Conservation (phyloP, 202 grass and related monocot species). For the Hordeum pubiflorum region DNA sequence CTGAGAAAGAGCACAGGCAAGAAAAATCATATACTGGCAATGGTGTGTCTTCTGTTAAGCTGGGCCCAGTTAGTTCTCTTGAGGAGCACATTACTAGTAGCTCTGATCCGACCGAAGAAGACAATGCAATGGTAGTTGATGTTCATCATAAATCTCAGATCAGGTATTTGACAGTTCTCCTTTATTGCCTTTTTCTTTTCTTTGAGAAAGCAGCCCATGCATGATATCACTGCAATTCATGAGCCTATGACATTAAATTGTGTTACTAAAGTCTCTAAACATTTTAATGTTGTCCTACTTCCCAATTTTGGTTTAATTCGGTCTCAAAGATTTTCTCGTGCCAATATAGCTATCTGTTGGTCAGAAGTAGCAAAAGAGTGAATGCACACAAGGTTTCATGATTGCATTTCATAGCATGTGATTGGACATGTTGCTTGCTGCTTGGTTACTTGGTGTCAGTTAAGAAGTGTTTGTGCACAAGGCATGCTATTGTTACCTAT, state of each 20-base stretch:
- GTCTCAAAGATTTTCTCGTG: background rate
- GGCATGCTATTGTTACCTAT: background rate
- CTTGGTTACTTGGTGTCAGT: background rate
- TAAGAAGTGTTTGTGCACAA: background rate
- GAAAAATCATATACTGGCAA: constrained; percentile 12
- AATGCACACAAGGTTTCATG: background rate
- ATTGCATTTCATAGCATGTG: background rate
- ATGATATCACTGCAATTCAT: background rate
- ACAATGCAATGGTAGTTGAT: constrained; percentile 17
- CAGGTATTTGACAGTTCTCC: constrained; percentile 5
- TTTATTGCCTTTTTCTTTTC: background rate
- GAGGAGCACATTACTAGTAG: constrained; percentile 15
- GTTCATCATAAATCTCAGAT: constrained; percentile 27
- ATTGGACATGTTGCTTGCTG: background rate
- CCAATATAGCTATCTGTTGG: background rate
- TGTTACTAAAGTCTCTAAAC: background rate
- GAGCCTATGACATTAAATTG: background rate
- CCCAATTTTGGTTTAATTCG: background rate
- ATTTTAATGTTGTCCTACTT: background rate
- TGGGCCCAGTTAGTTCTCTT: background rate
- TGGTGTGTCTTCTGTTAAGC: constrained; percentile 6
- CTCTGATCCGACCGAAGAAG: constrained; percentile 11
- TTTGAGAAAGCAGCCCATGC: background rate
- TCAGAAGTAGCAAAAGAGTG: background rate
- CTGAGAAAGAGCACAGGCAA: constrained; percentile 22